These are phyloP conservation scores for Myxozyma neglecta DNA, from an alignment of 805 yeast genomes.

Conservation along the genomic window DNA sequence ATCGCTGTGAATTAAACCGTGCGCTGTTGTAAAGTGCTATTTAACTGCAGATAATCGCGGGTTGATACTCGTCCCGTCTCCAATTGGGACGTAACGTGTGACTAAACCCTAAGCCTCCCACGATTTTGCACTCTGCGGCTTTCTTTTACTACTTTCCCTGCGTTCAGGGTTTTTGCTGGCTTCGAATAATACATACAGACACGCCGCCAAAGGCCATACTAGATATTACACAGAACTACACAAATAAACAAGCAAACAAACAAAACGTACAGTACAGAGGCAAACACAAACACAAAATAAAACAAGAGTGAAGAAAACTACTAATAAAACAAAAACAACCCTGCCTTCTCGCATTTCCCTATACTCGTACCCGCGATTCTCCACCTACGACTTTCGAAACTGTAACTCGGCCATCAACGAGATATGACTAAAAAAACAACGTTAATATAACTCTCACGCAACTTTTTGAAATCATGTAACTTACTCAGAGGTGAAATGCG, in stretches of 20 bases:
- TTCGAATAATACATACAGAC: too few relatives aligned
- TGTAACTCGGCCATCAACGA: conserved; percentile 28
- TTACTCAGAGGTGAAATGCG: conserved; percentile 64
- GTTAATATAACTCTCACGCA: background rate
- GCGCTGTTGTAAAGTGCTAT: background rate
- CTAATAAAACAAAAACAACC: background rate
- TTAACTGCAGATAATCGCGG: background rate
- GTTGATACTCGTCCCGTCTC: too few relatives aligned
- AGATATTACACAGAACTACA: background rate
- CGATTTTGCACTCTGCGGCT: too few relatives aligned
- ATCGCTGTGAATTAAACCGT: background rate
- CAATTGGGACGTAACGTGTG: too few relatives aligned
- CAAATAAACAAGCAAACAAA: background rate
- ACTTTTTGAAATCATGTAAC: too few relatives aligned
- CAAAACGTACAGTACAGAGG: background rate
- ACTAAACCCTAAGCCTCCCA: too few relatives aligned
- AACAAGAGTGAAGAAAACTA: background rate
- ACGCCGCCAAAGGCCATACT: background rate
- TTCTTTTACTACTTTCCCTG: too few relatives aligned
- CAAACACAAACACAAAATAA: background rate
- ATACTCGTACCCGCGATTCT: background rate
- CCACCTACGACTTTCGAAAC: conserved; percentile 18
- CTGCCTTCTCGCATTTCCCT: background rate
- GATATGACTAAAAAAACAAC: conserved; percentile 14
- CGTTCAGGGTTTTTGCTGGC: too few relatives aligned